Conservation (phyloP, 1,284 basidiomycete species). For the Ustilago nuda region DNA sequence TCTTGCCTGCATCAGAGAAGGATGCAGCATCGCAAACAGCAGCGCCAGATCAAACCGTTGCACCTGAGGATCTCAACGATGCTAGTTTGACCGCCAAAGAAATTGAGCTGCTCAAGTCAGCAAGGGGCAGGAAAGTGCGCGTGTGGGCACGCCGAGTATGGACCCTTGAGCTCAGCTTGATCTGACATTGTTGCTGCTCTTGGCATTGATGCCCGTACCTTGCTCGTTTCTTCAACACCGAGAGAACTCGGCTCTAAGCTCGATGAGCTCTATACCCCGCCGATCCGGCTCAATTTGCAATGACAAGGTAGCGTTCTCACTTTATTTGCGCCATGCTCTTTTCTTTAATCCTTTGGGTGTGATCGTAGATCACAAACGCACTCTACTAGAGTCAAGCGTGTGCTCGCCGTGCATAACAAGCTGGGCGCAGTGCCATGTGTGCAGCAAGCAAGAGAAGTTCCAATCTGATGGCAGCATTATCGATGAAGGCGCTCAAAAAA, state of each 20-base stretch:
- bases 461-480: neutral
- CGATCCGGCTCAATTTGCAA: neutral
- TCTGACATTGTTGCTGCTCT: slow-evolving; percentile 66
- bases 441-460: neutral
- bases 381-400: no score
- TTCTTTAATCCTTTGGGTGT: neutral
- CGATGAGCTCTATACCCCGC: slow-evolving; percentile 31
- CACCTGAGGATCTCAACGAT: slow-evolving; percentile 28
- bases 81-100: slow-evolving; percentile 61
- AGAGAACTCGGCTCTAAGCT: slow-evolving; percentile 15
- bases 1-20: slow-evolving; percentile 72
- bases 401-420: neutral
- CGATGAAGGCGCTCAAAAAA: neutral
- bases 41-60: neutral
- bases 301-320: neutral
- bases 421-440: neutral
- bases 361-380: no score
- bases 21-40: slow-evolving; percentile 17
- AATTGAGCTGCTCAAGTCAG: slow-evolving; percentile 57
- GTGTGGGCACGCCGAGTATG: slow-evolving; percentile 98
- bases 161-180: slow-evolving; percentile 95
- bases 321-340: neutral
- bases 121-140: slow-evolving; percentile 61
- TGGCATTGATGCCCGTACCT: neutral
- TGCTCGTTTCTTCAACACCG: neutral